Evolutionary conservation across 192 early-diverging fungal species (phyloP).

Genomic region (Helicostylum pulchrum): DNA sequence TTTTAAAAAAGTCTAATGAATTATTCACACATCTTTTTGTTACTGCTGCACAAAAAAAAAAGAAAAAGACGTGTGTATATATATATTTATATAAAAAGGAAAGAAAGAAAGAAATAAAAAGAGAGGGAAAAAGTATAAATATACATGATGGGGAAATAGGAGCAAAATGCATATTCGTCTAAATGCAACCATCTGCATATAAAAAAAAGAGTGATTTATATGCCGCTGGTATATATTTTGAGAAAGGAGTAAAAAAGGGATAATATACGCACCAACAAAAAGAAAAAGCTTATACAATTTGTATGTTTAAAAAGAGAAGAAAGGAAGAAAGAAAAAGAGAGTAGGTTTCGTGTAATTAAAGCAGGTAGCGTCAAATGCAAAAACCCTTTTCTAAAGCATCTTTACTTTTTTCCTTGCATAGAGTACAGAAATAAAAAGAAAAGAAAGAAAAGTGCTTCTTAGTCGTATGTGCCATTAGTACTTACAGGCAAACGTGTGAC

Average conservation of each 20-base stretch:
- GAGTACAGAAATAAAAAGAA: too few relatives aligned
- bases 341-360: not conserved
- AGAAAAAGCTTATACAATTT: not conserved
- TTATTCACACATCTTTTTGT: not conserved
- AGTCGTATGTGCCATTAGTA: too few relatives aligned
- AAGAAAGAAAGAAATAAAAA: not conserved
- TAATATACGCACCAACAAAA: not conserved
- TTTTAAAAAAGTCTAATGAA: too few relatives aligned
- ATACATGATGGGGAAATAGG: not conserved
- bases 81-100: not conserved
- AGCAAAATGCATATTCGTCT: constrained; percentile 17
- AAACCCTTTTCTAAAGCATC: too few relatives aligned
- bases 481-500: too few relatives aligned
- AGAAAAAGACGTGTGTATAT: not conserved
- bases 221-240: not conserved
- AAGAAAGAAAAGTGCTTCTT: too few relatives aligned
- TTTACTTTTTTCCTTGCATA: too few relatives aligned
- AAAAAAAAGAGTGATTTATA: constrained; percentile 5
- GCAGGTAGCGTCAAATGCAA: too few relatives aligned
- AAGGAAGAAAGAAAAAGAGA: not conserved
- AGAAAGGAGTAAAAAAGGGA: not conserved
- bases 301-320: not conserved
- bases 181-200: constrained; percentile 18
- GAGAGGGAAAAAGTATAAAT: not conserved
- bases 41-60: not conserved